phyloP scores from a whole-genome alignment of 441 rosid genomes.

The Adansonia rubrostipa region DNA sequence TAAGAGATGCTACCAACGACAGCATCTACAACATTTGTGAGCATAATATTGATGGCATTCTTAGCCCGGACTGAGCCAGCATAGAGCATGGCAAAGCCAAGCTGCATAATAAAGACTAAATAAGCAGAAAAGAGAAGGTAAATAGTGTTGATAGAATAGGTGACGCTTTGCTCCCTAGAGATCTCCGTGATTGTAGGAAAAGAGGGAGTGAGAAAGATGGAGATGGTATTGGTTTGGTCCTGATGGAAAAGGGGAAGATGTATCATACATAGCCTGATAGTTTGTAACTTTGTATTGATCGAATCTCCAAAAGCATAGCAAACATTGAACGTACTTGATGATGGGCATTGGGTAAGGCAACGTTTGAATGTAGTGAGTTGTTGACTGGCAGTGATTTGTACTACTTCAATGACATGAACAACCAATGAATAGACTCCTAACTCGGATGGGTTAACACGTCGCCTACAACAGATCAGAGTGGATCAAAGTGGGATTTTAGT shows the following conservation, averaged over 20 bases:
- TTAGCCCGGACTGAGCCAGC: constrained; percentile 88
- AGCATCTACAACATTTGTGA: constrained; percentile 83
- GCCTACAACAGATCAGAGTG: background rate
- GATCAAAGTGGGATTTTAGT: background rate
- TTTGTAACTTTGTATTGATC: background rate
- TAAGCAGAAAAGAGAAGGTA: constrained; percentile 85
- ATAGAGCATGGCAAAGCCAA: constrained; percentile 89
- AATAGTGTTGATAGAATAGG: constrained; percentile 57
- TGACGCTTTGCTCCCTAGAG: constrained; percentile 61
- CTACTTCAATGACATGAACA: no score
- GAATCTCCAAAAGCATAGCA: no score
- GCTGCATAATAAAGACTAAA: constrained; percentile 81
- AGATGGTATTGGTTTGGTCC: constrained; percentile 24
- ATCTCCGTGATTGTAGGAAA: constrained; percentile 38
- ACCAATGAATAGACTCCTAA: background rate
- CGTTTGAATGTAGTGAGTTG: background rate
- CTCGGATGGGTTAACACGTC: background rate
- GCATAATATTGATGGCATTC: constrained; percentile 58
- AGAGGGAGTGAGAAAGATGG: constrained; percentile 20
- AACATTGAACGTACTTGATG: no score
- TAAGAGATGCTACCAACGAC: constrained; percentile 82
- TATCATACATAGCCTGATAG: background rate
- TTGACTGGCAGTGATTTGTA: constrained; percentile 9
- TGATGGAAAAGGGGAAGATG: constrained; percentile 10
- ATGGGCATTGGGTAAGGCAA: constrained; percentile 7